Evolutionary conservation across 441 rosid species (phyloP), one percentile per base, ranked within the genome.

Genomic region (Populus hybrid): DNA sequence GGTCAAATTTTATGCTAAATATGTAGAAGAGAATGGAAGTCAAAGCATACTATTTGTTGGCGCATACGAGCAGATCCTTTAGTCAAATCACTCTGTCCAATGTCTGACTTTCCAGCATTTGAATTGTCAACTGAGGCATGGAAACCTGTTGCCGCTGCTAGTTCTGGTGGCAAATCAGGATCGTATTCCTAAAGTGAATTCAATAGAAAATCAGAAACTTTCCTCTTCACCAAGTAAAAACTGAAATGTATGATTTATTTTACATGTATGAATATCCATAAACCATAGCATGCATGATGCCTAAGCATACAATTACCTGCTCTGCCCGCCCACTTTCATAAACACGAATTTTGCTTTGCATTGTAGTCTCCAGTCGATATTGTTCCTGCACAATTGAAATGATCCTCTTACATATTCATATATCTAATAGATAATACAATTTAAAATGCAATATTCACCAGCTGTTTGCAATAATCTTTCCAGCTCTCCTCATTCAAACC

Each of bases 301-400:
- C 77, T 59, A 57, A 81, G 72, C 79, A 75, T 38, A 68, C 24
- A 69, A 76, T 76, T 88, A 96, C 99, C 94, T 94, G 98, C 85
- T 93, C 98, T 64, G 94, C 84, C 74, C 99, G 86, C 72, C 94
- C 98, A 73, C 98, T 91, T 88, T 96, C 99, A 85, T 94, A 94
- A 82, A 96, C 99, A 79, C 93, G 97, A 82, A 96, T 96, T 89
- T 92, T 93, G 90, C 99, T 93, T 88, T 94, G 99, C 98, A 94
- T 93, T 70, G 99, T 92, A 64, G 91, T 89, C 89, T 94, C 96
- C 66, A 96, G 79, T 67, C 98, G 93, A 79, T 83, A 94, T 82
- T 93, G 97, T 83, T 91, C 98, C 99, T 96, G 88, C 77, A 82
- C 40, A 70, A 83, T 69, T 24, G 67, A 79, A 77, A 74, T 34